Evolutionary conservation across 1,139 yeast genomes (phyloP).

Genomic region (Hansenula sp.): DNA sequence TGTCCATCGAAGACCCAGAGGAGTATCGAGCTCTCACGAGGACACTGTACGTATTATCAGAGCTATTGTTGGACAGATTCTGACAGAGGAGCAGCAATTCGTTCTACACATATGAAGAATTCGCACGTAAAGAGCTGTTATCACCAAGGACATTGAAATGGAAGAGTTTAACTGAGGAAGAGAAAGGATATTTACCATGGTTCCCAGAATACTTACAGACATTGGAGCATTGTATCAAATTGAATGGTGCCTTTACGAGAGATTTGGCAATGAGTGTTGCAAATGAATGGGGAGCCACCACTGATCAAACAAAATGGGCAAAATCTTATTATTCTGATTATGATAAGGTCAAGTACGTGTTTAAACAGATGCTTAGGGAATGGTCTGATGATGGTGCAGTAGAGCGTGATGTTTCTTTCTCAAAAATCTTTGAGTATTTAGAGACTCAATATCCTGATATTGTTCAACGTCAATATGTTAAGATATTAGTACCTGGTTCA

Average conservation of each 20-base stretch:
- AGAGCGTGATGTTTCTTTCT: slow-evolving; percentile 49
- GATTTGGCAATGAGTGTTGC: slow-evolving; percentile 45
- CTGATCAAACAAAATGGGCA: slow-evolving; percentile 40
- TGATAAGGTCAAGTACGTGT: slow-evolving; percentile 57
- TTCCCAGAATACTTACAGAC: slow-evolving; percentile 40
- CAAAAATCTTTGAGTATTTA: slow-evolving; percentile 42
- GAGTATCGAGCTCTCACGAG: slow-evolving; percentile 4
- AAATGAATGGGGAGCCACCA: slow-evolving; percentile 48
- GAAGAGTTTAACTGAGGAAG: slow-evolving; percentile 33
- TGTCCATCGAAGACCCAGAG: background rate
- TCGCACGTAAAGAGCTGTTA: slow-evolving; percentile 27
- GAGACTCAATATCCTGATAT: slow-evolving; percentile 38
- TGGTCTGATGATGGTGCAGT: slow-evolving; percentile 63
- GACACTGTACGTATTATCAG: slow-evolving; percentile 6
- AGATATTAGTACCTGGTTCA: slow-evolving; percentile 74
- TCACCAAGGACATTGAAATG: slow-evolving; percentile 30
- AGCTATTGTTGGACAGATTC: too few species aligned
- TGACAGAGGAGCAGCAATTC: slow-evolving; percentile 15
- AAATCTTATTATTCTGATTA: slow-evolving; percentile 40
- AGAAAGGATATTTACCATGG: slow-evolving; percentile 47
- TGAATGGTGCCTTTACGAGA: slow-evolving; percentile 45
- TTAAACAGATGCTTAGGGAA: slow-evolving; percentile 67
- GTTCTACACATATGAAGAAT: slow-evolving; percentile 24
- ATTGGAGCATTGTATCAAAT: slow-evolving; percentile 41
- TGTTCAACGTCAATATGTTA: slow-evolving; percentile 33